Evolutionary conservation across 805 yeast species (phyloP).

Genomic region (Ogataea glucozyma): DNA sequence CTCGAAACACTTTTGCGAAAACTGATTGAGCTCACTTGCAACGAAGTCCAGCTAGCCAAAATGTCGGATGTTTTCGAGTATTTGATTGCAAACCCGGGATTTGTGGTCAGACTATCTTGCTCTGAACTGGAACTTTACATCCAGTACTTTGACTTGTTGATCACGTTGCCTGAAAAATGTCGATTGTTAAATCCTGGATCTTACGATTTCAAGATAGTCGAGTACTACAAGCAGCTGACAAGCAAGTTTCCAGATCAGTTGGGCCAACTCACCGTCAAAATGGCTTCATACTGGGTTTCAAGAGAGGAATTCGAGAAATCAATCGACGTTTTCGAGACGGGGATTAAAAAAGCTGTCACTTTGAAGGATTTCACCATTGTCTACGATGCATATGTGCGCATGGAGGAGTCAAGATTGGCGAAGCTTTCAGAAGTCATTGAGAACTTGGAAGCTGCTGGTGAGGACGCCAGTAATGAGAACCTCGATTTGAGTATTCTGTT

Average conservation of each 20-base stretch:
- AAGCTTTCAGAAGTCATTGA: conserved; percentile 30
- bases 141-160: conserved; percentile 45
- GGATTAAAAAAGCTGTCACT: conserved; percentile 48
- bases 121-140: conserved; percentile 51
- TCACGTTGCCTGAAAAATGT: conserved; percentile 13
- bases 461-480: conserved; percentile 21
- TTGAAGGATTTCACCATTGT: conserved; percentile 62
- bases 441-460: conserved; percentile 21
- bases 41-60: conserved; percentile 12
- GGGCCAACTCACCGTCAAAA: conserved; percentile 46
- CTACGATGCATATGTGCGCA: conserved; percentile 62
- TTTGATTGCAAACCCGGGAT: conserved; percentile 37
- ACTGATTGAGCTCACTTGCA: conserved; percentile 28
- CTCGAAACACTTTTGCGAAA: conserved; percentile 37
- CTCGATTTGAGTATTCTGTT: conserved; percentile 46
- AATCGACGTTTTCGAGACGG: conserved; percentile 47
- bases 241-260: conserved; percentile 59
- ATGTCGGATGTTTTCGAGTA: conserved; percentile 31
- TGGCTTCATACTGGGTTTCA: conserved; percentile 50
- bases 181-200: neutral
- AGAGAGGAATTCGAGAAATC: conserved; percentile 41
- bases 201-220: conserved; percentile 10
- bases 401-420: conserved; percentile 53
- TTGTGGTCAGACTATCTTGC: conserved; percentile 37
- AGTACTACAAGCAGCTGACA: conserved; percentile 38